Evolutionary conservation across 176 grass and related monocot species (phyloP).

Genomic region (Oryza meridionalis): DNA sequence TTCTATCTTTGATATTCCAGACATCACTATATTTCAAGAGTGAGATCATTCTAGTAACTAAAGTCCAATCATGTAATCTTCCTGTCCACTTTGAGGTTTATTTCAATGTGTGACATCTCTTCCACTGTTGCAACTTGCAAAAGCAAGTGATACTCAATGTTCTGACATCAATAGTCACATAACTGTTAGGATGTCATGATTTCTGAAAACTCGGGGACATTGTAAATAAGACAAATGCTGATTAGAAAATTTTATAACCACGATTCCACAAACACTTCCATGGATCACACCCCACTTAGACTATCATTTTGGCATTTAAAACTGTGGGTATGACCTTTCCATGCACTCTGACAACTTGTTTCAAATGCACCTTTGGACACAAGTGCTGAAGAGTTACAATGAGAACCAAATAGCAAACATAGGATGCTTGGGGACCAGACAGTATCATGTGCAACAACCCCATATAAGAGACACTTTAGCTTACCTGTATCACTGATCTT

Average conservation of each 20-base stretch:
- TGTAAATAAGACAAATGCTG: neutral
- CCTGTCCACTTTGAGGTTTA: neutral
- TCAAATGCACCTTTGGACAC: slow-evolving; percentile 21
- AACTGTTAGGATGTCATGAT: neutral
- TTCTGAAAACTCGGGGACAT: neutral
- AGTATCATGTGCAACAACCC: slow-evolving; percentile 27
- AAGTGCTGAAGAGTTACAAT: slow-evolving; percentile 31
- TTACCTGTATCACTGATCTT: slow-evolving; percentile 94
- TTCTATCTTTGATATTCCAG: no score
- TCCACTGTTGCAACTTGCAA: neutral
- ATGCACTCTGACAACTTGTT: slow-evolving; percentile 11
- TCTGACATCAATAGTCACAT: neutral
- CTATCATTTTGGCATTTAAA: neutral
- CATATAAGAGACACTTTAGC: slow-evolving; percentile 32
- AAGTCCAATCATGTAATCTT: neutral
- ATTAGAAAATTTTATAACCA: slow-evolving; percentile 1
- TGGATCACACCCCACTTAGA: neutral
- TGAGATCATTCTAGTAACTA: neutral
- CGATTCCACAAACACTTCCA: neutral
- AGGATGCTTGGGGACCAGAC: slow-evolving; percentile 39
- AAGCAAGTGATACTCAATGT: neutral
- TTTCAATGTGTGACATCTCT: neutral
- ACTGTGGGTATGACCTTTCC: neutral
- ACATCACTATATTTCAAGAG: neutral
- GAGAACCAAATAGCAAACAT: slow-evolving; percentile 29